Evolutionary conservation across 2,329 filamentous ascomycete species (phyloP).

Genomic region (Ophioceras dolichostomum): DNA sequence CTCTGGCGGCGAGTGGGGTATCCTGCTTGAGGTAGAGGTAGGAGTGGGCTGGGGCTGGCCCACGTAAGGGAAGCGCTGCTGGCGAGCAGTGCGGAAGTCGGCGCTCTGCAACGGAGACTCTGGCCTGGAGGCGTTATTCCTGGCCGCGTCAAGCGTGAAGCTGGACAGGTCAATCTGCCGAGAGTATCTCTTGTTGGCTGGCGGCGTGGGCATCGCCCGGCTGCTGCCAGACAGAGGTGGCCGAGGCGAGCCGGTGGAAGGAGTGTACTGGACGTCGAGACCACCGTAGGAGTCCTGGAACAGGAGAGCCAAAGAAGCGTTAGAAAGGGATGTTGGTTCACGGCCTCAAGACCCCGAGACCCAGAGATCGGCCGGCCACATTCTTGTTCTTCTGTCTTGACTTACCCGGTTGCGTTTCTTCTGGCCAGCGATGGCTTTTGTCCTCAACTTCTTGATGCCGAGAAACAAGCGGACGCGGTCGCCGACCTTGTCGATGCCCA

Average conservation of each 20-base stretch:
- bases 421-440: slow-evolving; percentile 62
- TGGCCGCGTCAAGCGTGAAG: slow-evolving; percentile 26
- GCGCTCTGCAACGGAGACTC: slow-evolving; percentile 52
- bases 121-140: slow-evolving; percentile 52
- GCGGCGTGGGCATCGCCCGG: slow-evolving; percentile 29
- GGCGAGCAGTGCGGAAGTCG: slow-evolving; percentile 40
- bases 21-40: slow-evolving; percentile 35
- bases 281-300: slow-evolving; percentile 69
- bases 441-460: slow-evolving; percentile 72
- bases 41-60: slow-evolving; percentile 20
- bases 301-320: background rate
- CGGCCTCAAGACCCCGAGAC: too few relatives aligned
- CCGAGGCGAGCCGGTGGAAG: slow-evolving; percentile 54
- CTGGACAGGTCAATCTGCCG: slow-evolving; percentile 40
- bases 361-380: too few relatives aligned
- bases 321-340: too few relatives aligned
- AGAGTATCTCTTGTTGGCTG: slow-evolving; percentile 51
- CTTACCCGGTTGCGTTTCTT: slow-evolving; percentile 74
- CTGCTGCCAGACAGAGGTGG: slow-evolving; percentile 39
- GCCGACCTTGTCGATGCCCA: slow-evolving; percentile 96
- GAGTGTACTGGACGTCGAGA: slow-evolving; percentile 53
- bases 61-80: slow-evolving; percentile 43
- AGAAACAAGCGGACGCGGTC: slow-evolving; percentile 87
- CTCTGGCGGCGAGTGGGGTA: slow-evolving; percentile 51
- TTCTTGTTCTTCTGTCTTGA: too few relatives aligned